These are phyloP conservation scores for Vicia villosa DNA, from an alignment of 306 rosid species.

Conservation along the genomic window DNA sequence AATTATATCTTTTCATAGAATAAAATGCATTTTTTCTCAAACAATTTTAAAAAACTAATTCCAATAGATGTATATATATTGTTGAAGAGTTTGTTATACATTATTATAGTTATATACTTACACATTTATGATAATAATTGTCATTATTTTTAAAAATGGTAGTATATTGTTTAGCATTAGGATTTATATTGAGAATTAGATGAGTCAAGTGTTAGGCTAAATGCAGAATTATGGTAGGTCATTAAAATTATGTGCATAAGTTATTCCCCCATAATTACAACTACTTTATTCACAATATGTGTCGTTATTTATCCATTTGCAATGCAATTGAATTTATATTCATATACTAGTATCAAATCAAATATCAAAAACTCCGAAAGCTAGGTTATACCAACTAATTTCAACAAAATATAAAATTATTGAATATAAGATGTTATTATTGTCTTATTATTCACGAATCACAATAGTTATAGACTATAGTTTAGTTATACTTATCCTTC, in stretches of 20 bases:
- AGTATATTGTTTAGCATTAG: background rate
- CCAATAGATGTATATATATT: too few relatives aligned
- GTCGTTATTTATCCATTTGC: background rate
- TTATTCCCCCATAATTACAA: background rate
- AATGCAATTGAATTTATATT: background rate
- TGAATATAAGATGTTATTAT: background rate
- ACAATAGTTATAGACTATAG: too few relatives aligned
- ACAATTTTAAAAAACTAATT: too few relatives aligned
- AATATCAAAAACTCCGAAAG: background rate
- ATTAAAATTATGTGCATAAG: background rate
- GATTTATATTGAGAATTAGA: background rate
- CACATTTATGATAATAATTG: too few relatives aligned
- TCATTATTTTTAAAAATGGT: too few relatives aligned
- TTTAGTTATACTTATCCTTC: background rate
- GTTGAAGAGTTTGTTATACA: slow-evolving; percentile 1
- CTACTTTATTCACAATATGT: background rate
- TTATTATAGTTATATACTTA: background rate
- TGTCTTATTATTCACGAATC: background rate
- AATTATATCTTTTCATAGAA: too few relatives aligned
- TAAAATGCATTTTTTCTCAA: too few relatives aligned
- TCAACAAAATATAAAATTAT: background rate
- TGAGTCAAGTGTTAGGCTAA: slow-evolving; percentile 23
- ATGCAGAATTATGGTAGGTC: slow-evolving; percentile 20
- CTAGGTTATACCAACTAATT: slow-evolving; percentile 15
- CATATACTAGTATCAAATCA: too few relatives aligned